Conservation (phyloP, 331 rosid genomes). For the Spiraea crenata region DNA sequence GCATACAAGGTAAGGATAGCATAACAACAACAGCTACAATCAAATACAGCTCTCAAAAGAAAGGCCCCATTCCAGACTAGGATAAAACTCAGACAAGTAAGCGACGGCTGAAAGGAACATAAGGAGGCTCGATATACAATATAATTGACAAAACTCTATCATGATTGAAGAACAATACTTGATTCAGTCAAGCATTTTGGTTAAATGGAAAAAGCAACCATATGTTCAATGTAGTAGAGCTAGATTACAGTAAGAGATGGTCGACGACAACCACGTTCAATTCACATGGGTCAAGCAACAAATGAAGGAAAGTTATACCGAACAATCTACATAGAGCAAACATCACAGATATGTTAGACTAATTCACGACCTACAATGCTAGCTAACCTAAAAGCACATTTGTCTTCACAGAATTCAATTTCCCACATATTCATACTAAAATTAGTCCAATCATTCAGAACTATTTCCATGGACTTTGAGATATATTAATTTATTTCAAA, state of each 20-base stretch:
- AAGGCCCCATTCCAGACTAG: background rate
- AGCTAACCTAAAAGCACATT: background rate
- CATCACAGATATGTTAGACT: background rate
- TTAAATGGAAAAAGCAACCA: background rate
- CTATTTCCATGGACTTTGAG: background rate
- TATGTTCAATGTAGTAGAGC: background rate
- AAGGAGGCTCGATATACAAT: background rate
- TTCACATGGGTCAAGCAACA: background rate
- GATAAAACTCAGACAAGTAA: background rate
- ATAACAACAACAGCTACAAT: background rate
- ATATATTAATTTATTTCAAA: background rate
- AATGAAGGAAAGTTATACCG: background rate
- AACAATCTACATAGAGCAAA: background rate
- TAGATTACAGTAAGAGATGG: background rate
- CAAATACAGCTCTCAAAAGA: background rate
- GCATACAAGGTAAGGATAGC: background rate
- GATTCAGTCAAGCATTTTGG: background rate
- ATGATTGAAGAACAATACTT: background rate
- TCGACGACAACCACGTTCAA: background rate
- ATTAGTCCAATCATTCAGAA: background rate
- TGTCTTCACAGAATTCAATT: background rate
- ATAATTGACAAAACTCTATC: background rate
- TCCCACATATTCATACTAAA: background rate
- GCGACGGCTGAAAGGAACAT: background rate
- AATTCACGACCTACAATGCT: too few relatives aligned